Base-by-base conservation (phyloP, 768 basidiomycete genomes). In the Termitomyces sp. region DNA sequence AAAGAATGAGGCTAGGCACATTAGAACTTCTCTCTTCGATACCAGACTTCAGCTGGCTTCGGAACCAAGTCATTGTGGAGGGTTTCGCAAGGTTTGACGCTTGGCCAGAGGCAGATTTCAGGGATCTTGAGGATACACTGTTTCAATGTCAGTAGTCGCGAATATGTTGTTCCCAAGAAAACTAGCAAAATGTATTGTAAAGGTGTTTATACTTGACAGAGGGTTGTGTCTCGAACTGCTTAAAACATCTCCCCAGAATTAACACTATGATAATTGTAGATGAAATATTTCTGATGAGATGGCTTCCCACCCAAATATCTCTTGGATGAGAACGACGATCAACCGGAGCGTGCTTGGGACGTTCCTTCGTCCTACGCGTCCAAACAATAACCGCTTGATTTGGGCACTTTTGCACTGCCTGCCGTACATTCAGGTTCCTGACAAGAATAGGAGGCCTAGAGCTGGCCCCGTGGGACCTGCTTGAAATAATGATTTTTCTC, bases 121-220 rank as follows among this genome's bases (percentile, higher is more conserved):
- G 63, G n/a, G 73, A 76, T 56, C 60, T 59, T 29, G 72, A 75
- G 38, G 75, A 74, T 38, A 60, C 56, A 37, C 58, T 72, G 45
- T 72, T 65, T 34, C 27, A 45, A 47, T 58, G 19, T 16, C 10
- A 29, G 37, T 50, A 29, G 37, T 38, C 25, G 27, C 25, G 32
- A n/a, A 10, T 23, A 25, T 50, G 48, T 50, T 10, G 23, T 37
- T 50, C 25, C 35, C 5, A 25, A 14, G 9, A 32, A 50, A 37
- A 14, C 5, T 11, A 27, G 25, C 1, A 35, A 14, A 35, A 21
- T 7, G 6, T 31, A n/a, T n/a, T n/a, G n/a, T n/a, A n/a, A n/a
- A n/a, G n/a, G n/a, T n/a, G n/a, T n/a, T n/a, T n/a, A n/a, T n/a
- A 34, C 19, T 29, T 23, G 47, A 32, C 45, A 32, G 47, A 37